Percentiles rank a stretch among this genome's conserved stretches.
phyloP scores from a whole-genome alignment of 306 rosid genomes.

The Vigna angularis region DNA sequence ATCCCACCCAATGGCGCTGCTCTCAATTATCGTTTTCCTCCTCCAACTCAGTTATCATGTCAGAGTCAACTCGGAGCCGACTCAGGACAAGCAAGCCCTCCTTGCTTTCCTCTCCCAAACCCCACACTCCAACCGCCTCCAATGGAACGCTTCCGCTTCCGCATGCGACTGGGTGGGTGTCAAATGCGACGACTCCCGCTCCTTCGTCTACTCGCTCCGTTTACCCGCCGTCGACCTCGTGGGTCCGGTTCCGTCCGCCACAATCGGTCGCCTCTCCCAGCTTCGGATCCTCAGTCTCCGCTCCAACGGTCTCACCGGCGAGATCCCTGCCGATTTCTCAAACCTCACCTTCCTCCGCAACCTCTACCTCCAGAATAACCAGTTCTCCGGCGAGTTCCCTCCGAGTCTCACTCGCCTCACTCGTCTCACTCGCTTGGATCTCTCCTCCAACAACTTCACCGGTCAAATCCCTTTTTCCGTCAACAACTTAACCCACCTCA shows the following conservation, averaged over 20 bases:
- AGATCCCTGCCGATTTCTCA: slow-evolving; percentile 82
- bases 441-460: slow-evolving; percentile 74
- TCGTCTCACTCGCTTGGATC: slow-evolving; percentile 77
- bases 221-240: slow-evolving; percentile 86
- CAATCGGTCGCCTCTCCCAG: slow-evolving; percentile 63
- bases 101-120: slow-evolving; percentile 67
- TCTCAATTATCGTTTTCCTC: slow-evolving; percentile 1
- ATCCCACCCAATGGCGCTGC: slow-evolving; percentile 46
- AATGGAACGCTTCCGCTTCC: slow-evolving; percentile 80
- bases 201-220: slow-evolving; percentile 68
- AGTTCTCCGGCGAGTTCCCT: slow-evolving; percentile 71
- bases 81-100: slow-evolving; percentile 89
- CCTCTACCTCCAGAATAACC: slow-evolving; percentile 72
- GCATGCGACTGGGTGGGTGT: slow-evolving; percentile 93
- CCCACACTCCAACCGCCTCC: slow-evolving; percentile 73
- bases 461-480: slow-evolving; percentile 78
- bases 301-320: slow-evolving; percentile 70
- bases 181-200: slow-evolving; percentile 53
- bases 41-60: slow-evolving; percentile 40
- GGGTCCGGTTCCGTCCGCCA: slow-evolving; percentile 71
- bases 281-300: slow-evolving; percentile 92
- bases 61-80: slow-evolving; percentile 69
- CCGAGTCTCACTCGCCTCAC: slow-evolving; percentile 52
- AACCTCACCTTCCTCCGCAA: slow-evolving; percentile 69
- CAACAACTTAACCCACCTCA: slow-evolving; percentile 76